Percentiles rank a stretch among this genome's conserved stretches.
Conservation (phyloP, 768 basidiomycete species). For the Serendipita sp. region DNA sequence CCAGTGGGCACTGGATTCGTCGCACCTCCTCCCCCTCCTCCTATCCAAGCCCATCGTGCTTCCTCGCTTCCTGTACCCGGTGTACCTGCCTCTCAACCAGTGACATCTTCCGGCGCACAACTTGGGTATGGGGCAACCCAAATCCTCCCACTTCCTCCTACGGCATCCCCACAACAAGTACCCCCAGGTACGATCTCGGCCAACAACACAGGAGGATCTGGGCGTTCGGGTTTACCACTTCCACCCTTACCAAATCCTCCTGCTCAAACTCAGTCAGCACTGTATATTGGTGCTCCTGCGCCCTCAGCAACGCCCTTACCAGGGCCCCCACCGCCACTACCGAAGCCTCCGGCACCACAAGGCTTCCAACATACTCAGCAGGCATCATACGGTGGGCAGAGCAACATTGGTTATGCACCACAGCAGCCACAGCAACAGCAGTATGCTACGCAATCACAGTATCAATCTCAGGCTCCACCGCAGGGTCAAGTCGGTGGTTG, state of each 20-base stretch:
- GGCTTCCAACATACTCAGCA: too few species aligned
- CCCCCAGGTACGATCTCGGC: neutral
- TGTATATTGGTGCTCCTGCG: neutral
- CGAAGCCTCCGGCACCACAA: neutral
- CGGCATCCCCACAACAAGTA: neutral
- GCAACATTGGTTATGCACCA: too few species aligned
- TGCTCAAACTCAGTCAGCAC: neutral
- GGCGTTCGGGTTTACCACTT: neutral
- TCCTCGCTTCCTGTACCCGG: neutral
- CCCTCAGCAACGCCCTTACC: neutral
- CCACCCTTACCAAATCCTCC: constrained; percentile 5
- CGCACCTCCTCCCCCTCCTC: neutral
- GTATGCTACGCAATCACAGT: too few species aligned
- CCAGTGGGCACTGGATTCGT: neutral
- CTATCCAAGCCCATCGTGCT: neutral
- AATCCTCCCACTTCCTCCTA: neutral
- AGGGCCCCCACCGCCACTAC: neutral
- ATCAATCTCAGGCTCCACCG: too few species aligned
- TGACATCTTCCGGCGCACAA: neutral
- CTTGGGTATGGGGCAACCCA: neutral
- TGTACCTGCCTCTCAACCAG: neutral
- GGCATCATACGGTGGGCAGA: too few species aligned
- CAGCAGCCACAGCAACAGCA: too few species aligned
- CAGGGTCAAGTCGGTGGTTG: too few species aligned
- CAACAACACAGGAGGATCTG: constrained; percentile 1